phyloP scores from a whole-genome alignment of 768 basidiomycete genomes.

The Albatrellus ellisii region DNA sequence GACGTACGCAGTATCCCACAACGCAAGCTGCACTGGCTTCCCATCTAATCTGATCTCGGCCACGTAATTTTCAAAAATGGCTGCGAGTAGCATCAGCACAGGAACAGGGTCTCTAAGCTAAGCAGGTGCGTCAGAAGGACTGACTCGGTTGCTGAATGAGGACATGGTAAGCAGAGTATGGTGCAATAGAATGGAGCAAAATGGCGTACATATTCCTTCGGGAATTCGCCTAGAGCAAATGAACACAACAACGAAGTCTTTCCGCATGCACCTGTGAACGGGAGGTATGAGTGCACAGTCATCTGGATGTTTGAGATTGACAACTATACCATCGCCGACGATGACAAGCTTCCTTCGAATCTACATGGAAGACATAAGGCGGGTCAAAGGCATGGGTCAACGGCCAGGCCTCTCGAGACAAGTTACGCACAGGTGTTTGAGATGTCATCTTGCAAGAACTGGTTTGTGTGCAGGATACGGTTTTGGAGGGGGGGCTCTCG shows the following conservation, averaged over 20 bases:
- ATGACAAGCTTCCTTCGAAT: slow-evolving; percentile 93
- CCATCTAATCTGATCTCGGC: slow-evolving; percentile 97
- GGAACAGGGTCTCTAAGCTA: neutral
- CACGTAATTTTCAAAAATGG: slow-evolving; percentile 97
- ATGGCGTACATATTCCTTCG: slow-evolving; percentile 81
- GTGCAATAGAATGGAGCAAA: neutral
- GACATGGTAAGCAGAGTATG: neutral
- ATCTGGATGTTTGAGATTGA: neutral
- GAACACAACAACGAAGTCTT: slow-evolving; percentile 89
- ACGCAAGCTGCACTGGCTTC: slow-evolving; percentile 90
- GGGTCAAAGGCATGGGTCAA: slow-evolving; percentile 1
- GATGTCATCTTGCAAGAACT: slow-evolving; percentile 9
- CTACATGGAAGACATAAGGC: slow-evolving; percentile 25
- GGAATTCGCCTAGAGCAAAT: slow-evolving; percentile 90
- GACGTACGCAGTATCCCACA: slow-evolving; percentile 99
- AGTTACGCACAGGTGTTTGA: slow-evolving; percentile 11
- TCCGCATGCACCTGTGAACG: slow-evolving; percentile 84
- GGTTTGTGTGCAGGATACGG: neutral
- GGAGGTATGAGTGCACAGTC: slow-evolving; percentile 9
- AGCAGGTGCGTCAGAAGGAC: slow-evolving; percentile 12
- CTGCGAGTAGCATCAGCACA: slow-evolving; percentile 26
- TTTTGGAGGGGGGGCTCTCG: too few relatives aligned
- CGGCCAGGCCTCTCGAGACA: neutral
- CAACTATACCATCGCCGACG: slow-evolving; percentile 78
- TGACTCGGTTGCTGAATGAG: slow-evolving; percentile 33